phyloP scores from a whole-genome alignment of 2,329 filamentous ascomycete species.

The Dendryphion nanum region DNA sequence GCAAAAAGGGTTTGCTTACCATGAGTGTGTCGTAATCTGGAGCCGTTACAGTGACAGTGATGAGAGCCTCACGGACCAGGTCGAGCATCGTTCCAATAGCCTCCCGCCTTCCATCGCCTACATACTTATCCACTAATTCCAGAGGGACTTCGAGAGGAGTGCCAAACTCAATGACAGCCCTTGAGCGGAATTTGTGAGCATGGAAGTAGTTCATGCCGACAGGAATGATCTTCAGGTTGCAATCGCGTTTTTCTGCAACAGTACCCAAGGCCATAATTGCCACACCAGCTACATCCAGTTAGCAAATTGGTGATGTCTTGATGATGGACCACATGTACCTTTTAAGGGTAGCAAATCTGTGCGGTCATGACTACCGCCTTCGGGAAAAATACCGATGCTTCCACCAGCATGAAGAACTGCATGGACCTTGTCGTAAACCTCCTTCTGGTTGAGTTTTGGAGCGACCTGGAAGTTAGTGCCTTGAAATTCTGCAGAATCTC shows the following conservation, averaged over 20 bases:
- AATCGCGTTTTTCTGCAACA: slow-evolving; percentile 79
- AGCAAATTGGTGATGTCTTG: slow-evolving; percentile 6
- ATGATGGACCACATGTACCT: slow-evolving; percentile 13
- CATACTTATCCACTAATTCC: slow-evolving; percentile 83
- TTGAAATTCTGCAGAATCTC: slow-evolving; percentile 57
- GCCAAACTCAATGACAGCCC: slow-evolving; percentile 94
- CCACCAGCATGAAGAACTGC: slow-evolving; percentile 76
- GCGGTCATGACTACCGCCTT: slow-evolving; percentile 93
- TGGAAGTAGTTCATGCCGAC: slow-evolving; percentile 99
- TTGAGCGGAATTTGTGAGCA: slow-evolving; percentile 94
- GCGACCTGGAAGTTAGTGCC: slow-evolving; percentile 85
- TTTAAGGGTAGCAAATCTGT: slow-evolving; percentile 90
- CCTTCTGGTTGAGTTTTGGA: slow-evolving; percentile 89
- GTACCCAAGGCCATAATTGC: slow-evolving; percentile 97
- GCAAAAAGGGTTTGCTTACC: slow-evolving; percentile 46
- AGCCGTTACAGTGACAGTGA: slow-evolving; percentile 85
- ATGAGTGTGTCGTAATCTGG: slow-evolving; percentile 96
- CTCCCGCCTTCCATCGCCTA: slow-evolving; percentile 71
- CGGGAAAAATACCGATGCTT: slow-evolving; percentile 94
- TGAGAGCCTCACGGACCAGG: slow-evolving; percentile 79
- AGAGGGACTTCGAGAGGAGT: slow-evolving; percentile 79
- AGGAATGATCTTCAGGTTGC: slow-evolving; percentile 89
- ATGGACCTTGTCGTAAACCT: slow-evolving; percentile 93
- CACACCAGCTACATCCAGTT: slow-evolving; percentile 66
- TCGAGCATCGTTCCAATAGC: slow-evolving; percentile 84